Percentiles rank a stretch among this genome's conserved stretches.
phyloP scores from a whole-genome alignment of 306 rosid species.

The Lathyrus oleraceus region DNA sequence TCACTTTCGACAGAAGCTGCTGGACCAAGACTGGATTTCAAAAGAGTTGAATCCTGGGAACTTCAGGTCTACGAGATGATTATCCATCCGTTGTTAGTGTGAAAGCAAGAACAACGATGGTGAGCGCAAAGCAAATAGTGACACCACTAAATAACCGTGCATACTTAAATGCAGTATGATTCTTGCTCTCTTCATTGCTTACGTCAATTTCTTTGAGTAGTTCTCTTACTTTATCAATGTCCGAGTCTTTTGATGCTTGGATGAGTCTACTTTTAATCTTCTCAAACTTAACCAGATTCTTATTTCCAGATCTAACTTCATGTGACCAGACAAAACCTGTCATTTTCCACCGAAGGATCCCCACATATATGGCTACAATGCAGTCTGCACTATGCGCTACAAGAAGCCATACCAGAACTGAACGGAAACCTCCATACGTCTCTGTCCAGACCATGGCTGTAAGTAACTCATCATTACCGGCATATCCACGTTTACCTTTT shows the following conservation, averaged over 20 bases:
- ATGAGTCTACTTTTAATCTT: conserved; percentile 68
- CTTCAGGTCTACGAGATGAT: conserved; percentile 3
- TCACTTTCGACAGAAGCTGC: too few relatives aligned
- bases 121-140: conserved; percentile 53
- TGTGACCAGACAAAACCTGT: conserved; percentile 80
- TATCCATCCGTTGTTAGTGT: conserved; percentile 68
- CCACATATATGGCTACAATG: conserved; percentile 86
- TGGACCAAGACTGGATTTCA: too few relatives aligned
- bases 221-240: too few relatives aligned
- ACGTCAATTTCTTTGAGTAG: too few relatives aligned
- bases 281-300: conserved; percentile 57
- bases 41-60: too few relatives aligned
- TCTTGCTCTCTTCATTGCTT: too few relatives aligned
- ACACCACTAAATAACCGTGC: too few relatives aligned
- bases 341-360: conserved; percentile 89
- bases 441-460: too few relatives aligned
- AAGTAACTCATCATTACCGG: too few relatives aligned
- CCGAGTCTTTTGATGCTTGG: conserved; percentile 86
- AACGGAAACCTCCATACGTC: conserved; percentile 90
- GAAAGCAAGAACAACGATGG: conserved; percentile 70
- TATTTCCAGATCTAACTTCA: conserved; percentile 30
- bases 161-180: too few relatives aligned
- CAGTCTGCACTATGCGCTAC: conserved; percentile 82
- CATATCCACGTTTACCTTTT: too few relatives aligned
- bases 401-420: conserved; percentile 82